Base-by-base conservation (phyloP, 305 asterid genomes). In the Fraxinus nigra region DNA sequence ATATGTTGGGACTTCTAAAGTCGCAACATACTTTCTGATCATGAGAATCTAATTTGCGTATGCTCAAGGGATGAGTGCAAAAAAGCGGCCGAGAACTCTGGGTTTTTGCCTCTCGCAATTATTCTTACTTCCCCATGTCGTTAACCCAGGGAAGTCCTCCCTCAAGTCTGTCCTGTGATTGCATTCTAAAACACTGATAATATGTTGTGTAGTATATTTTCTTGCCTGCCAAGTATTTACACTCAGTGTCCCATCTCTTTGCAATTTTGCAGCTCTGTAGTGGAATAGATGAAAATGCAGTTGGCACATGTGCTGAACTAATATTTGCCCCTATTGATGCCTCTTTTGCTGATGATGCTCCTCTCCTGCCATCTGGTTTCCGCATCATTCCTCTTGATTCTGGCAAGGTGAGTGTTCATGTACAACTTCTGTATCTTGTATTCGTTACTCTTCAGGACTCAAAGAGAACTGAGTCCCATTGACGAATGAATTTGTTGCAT, bases 281-380 rank as follows among this genome's bases (percentile, higher is more conserved):
- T 76, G 99, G 99, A 84, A 87, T 95, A 94, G 99, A 95, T 84
- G 98, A 95, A 90, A 95, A 89, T 73, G 95, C 99, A n/a, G 87
- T 94, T 0, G 99, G 99, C 77, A 89, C 97, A 11, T 91, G 94
- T 18, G 97, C 97, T 2, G 99, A 95, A 85, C 98, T 95, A 78
- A 87, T 95, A 85, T 95, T 95, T 82, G 98, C 99, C n/a, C 99
- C 99, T 30, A 94, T 95, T 22, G 99, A 95, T 87, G 97, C 98
- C 76, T 91, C 97, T 10, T 95, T 95, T 85, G 94, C 97, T 46
- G 98, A 95, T 87, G 98, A 94, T 84, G 97, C 95, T 34, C 99
- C 98, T 85, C 97, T 95, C 76, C 87, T 95, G 78, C 98, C 99
- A 33, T 95, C 99, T 26, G 99, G 99, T 51, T 95, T 95, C 80